Conservation (phyloP, 169 alveolate genomes). For the Toxoplasma gondii region DNA sequence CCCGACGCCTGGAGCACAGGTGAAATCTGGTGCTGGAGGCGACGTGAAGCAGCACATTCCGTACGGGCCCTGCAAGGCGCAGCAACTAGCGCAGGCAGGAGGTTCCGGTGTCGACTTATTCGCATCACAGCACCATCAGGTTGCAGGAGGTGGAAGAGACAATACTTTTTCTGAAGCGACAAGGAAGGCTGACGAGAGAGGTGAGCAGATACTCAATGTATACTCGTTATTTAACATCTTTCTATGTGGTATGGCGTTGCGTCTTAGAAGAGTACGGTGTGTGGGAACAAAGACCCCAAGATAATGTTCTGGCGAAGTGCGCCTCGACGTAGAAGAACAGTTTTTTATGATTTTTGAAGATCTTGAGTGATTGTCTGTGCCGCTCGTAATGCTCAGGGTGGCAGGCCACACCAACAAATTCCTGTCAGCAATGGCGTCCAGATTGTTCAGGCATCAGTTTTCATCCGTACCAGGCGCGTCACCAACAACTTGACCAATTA, state of each 20-base stretch:
- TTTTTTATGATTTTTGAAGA: no score
- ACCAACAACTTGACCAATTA: not conserved
- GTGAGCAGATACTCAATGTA: not conserved
- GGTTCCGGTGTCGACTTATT: not conserved
- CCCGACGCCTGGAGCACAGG: not conserved
- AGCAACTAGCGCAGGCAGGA: not conserved
- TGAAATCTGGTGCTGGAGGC: not conserved
- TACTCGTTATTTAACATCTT: no score
- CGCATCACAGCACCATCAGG: not conserved
- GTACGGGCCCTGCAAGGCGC: not conserved
- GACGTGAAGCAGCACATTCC: not conserved
- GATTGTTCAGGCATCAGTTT: constrained; percentile 7
- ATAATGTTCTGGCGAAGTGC: no score
- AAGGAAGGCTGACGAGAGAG: constrained; percentile 23
- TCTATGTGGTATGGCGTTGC: no score
- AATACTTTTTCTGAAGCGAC: not conserved
- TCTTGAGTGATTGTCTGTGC: not conserved
- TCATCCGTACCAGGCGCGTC: constrained; percentile 7
- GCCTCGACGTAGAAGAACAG: no score
- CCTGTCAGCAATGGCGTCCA: constrained; percentile 23
- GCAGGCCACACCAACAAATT: not conserved
- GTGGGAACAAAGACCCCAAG: no score
- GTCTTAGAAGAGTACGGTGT: no score
- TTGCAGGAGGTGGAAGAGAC: not conserved
- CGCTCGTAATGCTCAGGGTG: not conserved